Evolutionary conservation across 2,329 filamentous ascomycete genomes (phyloP).

Genomic region (Ophiostoma pallidulum): DNA sequence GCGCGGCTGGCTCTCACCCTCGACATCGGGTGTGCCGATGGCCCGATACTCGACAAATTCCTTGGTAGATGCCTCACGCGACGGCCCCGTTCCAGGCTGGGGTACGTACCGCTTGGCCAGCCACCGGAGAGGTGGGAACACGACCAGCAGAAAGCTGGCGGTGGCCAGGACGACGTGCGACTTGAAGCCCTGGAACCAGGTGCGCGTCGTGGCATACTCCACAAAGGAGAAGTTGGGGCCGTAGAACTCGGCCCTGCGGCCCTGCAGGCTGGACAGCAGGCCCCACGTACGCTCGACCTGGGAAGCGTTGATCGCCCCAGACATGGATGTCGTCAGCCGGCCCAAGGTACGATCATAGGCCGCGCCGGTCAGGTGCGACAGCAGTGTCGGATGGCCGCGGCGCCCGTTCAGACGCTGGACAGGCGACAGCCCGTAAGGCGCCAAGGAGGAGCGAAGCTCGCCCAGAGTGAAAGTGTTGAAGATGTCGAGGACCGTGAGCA

Average conservation of each 20-base stretch:
- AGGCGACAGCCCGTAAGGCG: slow-evolving; percentile 50
- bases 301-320: slow-evolving; percentile 40
- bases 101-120: slow-evolving; percentile 35
- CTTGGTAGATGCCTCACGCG: slow-evolving; percentile 42
- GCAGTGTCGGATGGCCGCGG: slow-evolving; percentile 26
- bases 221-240: slow-evolving; percentile 51
- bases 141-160: slow-evolving; percentile 34
- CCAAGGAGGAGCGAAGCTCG: slow-evolving; percentile 35
- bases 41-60: slow-evolving; percentile 56
- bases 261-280: slow-evolving; percentile 38
- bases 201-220: slow-evolving; percentile 44
- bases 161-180: slow-evolving; percentile 41
- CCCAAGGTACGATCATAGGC: slow-evolving; percentile 42
- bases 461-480: slow-evolving; percentile 43
- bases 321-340: slow-evolving; percentile 43
- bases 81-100: slow-evolving; percentile 47
- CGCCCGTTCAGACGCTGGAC: slow-evolving; percentile 33
- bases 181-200: slow-evolving; percentile 39
- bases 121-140: slow-evolving; percentile 34
- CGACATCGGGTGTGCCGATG: slow-evolving; percentile 50
- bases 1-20: slow-evolving; percentile 19
- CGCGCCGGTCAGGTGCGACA: slow-evolving; percentile 41
- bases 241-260: slow-evolving; percentile 39
- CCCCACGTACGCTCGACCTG: slow-evolving; percentile 56
- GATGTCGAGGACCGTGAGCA: slow-evolving; percentile 55